A percentile compares a stretch with the other conserved stretches of the same genome.
These are phyloP conservation scores for Begonia masoniana DNA, from an alignment of 306 rosid species.

Conservation along the genomic window DNA sequence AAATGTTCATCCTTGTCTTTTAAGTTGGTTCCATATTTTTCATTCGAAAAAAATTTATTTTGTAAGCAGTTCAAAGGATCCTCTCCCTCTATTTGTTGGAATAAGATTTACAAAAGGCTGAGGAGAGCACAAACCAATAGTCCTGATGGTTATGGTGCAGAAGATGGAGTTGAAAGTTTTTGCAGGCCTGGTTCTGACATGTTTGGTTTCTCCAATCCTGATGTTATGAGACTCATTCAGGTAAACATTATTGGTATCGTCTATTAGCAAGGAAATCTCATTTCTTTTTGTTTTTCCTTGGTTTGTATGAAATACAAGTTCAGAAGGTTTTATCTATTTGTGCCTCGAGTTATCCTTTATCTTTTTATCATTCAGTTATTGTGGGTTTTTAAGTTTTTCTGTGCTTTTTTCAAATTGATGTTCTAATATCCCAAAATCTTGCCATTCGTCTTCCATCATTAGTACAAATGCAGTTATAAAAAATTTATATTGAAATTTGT, in stretches of 20 bases:
- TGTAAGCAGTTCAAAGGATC: slow-evolving; percentile 50
- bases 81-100: slow-evolving; percentile 92
- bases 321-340: no score
- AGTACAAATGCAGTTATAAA: no score
- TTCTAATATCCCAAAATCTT: no score
- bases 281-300: background rate
- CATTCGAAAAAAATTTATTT: no score
- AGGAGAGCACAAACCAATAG: slow-evolving; percentile 28
- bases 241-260: slow-evolving; percentile 16
- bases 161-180: slow-evolving; percentile 26
- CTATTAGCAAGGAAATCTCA: background rate
- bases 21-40: no score
- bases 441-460: no score
- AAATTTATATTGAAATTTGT: no score
- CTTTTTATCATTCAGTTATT: no score
- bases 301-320: slow-evolving; percentile 1
- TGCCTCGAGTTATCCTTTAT: no score
- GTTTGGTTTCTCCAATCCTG: slow-evolving; percentile 85
- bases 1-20: no score
- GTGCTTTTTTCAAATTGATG: no score
- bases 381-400: no score
- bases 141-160: slow-evolving; percentile 39
- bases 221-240: slow-evolving; percentile 70
- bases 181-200: slow-evolving; percentile 72
- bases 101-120: slow-evolving; percentile 61